Evolutionary conservation across 441 rosid genomes (phyloP).

Genomic region (Adansonia gregorii): DNA sequence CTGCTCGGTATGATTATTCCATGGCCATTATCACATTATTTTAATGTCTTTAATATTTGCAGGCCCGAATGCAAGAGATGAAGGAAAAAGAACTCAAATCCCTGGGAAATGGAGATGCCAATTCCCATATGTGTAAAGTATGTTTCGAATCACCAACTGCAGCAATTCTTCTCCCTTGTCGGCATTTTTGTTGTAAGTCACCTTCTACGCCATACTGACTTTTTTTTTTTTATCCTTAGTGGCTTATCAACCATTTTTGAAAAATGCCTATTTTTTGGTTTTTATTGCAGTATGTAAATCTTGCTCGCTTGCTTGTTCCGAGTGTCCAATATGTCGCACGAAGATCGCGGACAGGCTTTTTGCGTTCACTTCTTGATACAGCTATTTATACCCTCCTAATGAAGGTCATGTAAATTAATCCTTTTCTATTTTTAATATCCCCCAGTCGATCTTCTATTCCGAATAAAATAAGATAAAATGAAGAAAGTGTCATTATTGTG

Average conservation of each 20-base stretch:
- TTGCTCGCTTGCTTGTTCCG: constrained; percentile 95
- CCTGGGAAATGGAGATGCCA: constrained; percentile 74
- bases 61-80: constrained; percentile 98
- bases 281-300: constrained; percentile 87
- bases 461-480: background rate
- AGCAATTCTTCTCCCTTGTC: constrained; percentile 95
- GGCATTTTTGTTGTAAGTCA: constrained; percentile 95
- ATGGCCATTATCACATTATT: background rate
- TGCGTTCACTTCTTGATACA: constrained; percentile 78
- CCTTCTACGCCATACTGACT: constrained; percentile 18
- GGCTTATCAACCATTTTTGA: background rate
- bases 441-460: background rate
- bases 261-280: constrained; percentile 2
- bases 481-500: background rate
- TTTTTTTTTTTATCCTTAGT: background rate
- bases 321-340: constrained; percentile 98
- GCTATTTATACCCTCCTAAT: constrained; percentile 38
- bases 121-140: constrained; percentile 91
- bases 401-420: constrained; percentile 42
- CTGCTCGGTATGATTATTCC: background rate
- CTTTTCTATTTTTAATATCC: background rate
- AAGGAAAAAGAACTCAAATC: constrained; percentile 83
- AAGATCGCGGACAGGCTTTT: constrained; percentile 88
- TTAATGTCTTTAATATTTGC: constrained; percentile 27
- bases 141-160: constrained; percentile 93